These are phyloP conservation scores for Sphaerobolus stellatus DNA, from an alignment of 1,284 basidiomycete species.

Conservation along the genomic window DNA sequence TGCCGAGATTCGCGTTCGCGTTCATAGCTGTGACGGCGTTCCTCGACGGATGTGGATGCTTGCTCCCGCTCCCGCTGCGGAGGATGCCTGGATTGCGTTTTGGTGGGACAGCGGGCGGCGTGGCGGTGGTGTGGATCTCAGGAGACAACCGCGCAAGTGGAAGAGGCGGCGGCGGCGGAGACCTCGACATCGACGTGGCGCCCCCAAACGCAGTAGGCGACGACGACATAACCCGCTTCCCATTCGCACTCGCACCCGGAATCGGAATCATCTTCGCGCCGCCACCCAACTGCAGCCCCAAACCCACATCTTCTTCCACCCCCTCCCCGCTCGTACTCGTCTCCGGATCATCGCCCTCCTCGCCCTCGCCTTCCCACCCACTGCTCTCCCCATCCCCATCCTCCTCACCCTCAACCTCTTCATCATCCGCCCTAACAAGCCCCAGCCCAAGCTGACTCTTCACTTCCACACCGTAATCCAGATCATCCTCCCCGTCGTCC, in stretches of 20 bases:
- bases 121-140: not conserved
- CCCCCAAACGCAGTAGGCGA: not conserved
- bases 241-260: not conserved
- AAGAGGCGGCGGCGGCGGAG: not conserved
- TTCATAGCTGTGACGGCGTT: not conserved
- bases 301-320: not conserved
- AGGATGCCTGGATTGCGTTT: not conserved
- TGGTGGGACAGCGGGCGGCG: not conserved
- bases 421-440: not conserved
- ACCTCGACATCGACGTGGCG: not conserved
- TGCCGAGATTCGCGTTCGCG: not conserved
- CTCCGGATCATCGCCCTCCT: not conserved
- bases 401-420: not conserved
- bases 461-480: conserved; percentile 10
- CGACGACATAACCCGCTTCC: not conserved
- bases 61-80: not conserved
- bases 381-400: not conserved
- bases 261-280: not conserved
- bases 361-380: not conserved
- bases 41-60: too few relatives aligned
- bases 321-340: not conserved
- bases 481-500: conserved; percentile 1
- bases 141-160: not conserved
- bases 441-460: not conserved
- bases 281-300: not conserved